Evolutionary conservation across 2,329 filamentous ascomycete species (phyloP).

Genomic region (Pseudogymnoascus destructans): DNA sequence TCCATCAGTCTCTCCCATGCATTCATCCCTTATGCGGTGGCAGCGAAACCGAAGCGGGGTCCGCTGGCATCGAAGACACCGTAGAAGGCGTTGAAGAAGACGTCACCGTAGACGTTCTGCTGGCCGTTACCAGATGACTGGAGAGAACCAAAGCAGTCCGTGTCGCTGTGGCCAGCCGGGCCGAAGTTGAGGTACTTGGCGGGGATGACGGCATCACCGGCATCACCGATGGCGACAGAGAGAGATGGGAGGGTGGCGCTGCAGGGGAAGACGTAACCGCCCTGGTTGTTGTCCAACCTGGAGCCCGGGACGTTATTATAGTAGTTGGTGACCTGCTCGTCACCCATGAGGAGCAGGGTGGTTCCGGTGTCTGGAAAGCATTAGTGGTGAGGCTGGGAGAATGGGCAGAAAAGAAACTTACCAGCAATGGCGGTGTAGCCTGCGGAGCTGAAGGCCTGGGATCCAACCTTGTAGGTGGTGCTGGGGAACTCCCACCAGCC

Average conservation of each 20-base stretch:
- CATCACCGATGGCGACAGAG: constrained; percentile 24
- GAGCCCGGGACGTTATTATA: constrained; percentile 27
- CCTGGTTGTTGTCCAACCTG: constrained; percentile 19
- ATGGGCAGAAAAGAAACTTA: background rate
- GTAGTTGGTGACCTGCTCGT: constrained; percentile 26
- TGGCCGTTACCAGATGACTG: constrained; percentile 24
- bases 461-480: constrained; percentile 34
- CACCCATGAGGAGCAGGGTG: constrained; percentile 28
- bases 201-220: constrained; percentile 25
- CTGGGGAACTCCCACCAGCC: constrained; percentile 45
- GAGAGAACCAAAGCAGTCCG: constrained; percentile 27
- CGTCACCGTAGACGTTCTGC: constrained; percentile 25
- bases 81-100: constrained; percentile 25
- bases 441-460: constrained; percentile 32
- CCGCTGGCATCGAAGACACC: constrained; percentile 21
- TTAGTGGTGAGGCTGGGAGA: background rate
- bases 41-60: constrained; percentile 22
- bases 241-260: constrained; percentile 25
- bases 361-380: constrained; percentile 29
- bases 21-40: constrained; percentile 14
- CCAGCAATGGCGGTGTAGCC: constrained; percentile 23
- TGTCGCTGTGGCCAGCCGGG: constrained; percentile 10
- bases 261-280: constrained; percentile 29
- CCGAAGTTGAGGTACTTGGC: constrained; percentile 27
- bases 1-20: background rate